These are phyloP conservation scores for Chrysanthemum seticuspe DNA, from an alignment of 129 eudicot genomes.

Conservation along the genomic window DNA sequence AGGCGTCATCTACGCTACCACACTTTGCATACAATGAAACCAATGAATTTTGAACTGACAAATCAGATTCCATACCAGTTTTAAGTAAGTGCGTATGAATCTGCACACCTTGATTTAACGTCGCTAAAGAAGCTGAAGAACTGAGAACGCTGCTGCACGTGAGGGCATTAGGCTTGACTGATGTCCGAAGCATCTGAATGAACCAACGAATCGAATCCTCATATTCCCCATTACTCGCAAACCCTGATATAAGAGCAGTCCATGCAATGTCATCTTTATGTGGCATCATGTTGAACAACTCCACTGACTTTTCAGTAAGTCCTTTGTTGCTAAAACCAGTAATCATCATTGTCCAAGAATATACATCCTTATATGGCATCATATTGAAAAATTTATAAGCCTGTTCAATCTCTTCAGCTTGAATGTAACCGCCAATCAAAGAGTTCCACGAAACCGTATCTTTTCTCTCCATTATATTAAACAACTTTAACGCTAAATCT, in stretches of 20 bases:
- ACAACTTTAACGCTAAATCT: conserved; percentile 47
- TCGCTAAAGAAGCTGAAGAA: conserved; percentile 66
- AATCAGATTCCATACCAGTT: conserved; percentile 46
- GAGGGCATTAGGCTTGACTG: conserved; percentile 58
- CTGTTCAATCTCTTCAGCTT: conserved; percentile 46
- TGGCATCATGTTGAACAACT: conserved; percentile 67
- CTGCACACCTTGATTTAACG: conserved; percentile 58
- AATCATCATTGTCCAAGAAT: conserved; percentile 80
- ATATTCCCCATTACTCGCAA: conserved; percentile 50
- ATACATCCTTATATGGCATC: conserved; percentile 48
- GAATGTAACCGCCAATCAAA: conserved; percentile 55
- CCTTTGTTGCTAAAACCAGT: conserved; percentile 63
- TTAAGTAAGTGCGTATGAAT: conserved; percentile 51
- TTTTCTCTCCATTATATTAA: conserved; percentile 45
- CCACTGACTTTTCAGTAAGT: conserved; percentile 41
- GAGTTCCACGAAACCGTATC: conserved; percentile 76
- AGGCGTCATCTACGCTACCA: conserved; percentile 60
- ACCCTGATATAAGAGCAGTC: conserved; percentile 83
- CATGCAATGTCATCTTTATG: conserved; percentile 67
- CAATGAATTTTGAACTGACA: conserved; percentile 67
- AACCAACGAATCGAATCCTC: conserved; percentile 62
- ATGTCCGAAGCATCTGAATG: conserved; percentile 45
- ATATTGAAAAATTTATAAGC: conserved; percentile 47
- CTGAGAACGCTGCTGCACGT: conserved; percentile 72
- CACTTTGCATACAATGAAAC: conserved; percentile 71